Evolutionary conservation across 192 early-diverging fungal genomes (phyloP), one percentile per base, ranked within the genome.

Genomic region (Allomyces macrogynus): DNA sequence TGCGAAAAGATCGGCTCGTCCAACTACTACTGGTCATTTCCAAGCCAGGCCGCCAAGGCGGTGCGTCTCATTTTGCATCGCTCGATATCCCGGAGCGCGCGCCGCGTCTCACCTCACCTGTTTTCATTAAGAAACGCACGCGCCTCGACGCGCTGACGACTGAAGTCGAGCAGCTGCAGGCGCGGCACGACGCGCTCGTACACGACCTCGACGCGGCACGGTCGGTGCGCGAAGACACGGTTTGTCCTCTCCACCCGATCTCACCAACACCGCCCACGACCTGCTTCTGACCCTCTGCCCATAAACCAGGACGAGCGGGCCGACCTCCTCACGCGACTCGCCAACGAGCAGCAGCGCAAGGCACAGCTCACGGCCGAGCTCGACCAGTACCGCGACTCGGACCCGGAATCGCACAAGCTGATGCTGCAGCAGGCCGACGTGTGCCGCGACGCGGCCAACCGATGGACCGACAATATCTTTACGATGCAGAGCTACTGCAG

Each of bases 11-110:
- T 94, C 63, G 92, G 89, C 4, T 84, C 84, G 18, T 90, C 89
- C 23, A 94, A 94, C 68, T 94, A 86, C 68, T 94, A 75, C 69
- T 94, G 92, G 92, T 82, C 88, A 20, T 94, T 89, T 68, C 89
- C 89, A 4, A 84, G 83, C 64, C 79, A 84, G 18, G 78, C 79
- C 5, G 68, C 75, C 43, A 74, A 81, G 72, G 67, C 76, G 23
- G 79, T 83, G 63, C 63, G 74, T 20, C 7, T 57, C 18, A 43
- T 65, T 16, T 49, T 22, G 10, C 23, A 65, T 43, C 62, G 65
- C 69, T 22, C 40, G 11, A 62, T 11, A 8, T 40, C 66, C 66
- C 43, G 60, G 43, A 43, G 32, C 18, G 57, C n/a, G n/a, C n/a
- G 49, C 26, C 60, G 24, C 60, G 64, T 24, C 61, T 71, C n/a